Conservation (phyloP, 192 early-diverging fungal species). For the Phycomyces blakesleeanus region DNA sequence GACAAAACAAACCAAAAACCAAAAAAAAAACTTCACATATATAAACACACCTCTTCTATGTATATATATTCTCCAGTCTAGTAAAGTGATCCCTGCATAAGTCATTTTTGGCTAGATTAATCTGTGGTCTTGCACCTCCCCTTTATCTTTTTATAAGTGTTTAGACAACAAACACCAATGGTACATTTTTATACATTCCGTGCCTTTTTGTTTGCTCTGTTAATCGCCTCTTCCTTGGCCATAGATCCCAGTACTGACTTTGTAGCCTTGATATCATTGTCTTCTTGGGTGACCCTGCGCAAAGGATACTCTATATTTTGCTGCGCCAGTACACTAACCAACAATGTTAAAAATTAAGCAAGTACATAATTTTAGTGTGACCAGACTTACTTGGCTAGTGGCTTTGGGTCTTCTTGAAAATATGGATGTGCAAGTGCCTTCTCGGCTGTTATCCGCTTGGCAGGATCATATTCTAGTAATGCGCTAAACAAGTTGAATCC, state of each 20-base stretch:
- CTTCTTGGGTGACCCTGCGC: slow-evolving; percentile 49
- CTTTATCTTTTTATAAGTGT: background rate
- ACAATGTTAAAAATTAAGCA: slow-evolving; percentile 8
- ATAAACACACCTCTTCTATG: too few species aligned
- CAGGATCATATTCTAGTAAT: slow-evolving; percentile 81
- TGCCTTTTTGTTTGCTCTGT: slow-evolving; percentile 28
- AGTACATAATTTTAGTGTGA: background rate
- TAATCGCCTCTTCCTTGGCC: slow-evolving; percentile 24
- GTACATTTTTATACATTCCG: slow-evolving; percentile 13
- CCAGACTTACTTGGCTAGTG: slow-evolving; percentile 47
- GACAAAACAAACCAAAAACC: too few species aligned
- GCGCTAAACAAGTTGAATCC: slow-evolving; percentile 65
- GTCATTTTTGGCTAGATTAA: too few species aligned
- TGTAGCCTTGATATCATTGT: slow-evolving; percentile 51
- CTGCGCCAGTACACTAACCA: slow-evolving; percentile 43
- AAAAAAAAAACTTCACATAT: too few species aligned
- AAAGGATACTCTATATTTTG: slow-evolving; percentile 50
- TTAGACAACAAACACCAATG: background rate
- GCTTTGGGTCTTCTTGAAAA: slow-evolving; percentile 71
- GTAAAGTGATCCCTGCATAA: too few species aligned
- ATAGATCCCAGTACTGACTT: slow-evolving; percentile 12
- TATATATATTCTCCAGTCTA: too few species aligned
- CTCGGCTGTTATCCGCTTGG: slow-evolving; percentile 67
- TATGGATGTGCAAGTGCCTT: slow-evolving; percentile 80
- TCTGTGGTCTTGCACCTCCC: too few species aligned